Percentiles rank a stretch among this genome's conserved stretches.
These are phyloP conservation scores for Termitomyces sp. DNA, from an alignment of 768 basidiomycete species.

Conservation along the genomic window DNA sequence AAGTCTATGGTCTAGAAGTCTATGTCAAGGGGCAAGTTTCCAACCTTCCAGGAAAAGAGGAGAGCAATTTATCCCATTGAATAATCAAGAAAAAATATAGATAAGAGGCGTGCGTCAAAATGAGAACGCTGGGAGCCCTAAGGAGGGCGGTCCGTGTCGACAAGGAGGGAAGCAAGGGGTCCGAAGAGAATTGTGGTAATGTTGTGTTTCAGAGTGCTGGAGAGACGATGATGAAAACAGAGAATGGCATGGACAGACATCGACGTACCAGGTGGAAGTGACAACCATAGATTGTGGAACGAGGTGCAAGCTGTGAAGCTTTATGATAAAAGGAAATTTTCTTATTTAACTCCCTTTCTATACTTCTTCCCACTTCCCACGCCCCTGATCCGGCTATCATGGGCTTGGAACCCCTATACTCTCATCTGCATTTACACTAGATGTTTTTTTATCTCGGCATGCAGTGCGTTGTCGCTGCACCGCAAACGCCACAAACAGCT, in stretches of 20 bases:
- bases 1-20: constrained; percentile 25
- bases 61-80: constrained; percentile 49
- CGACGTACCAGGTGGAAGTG: constrained; percentile 29
- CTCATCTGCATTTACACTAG: constrained; percentile 18
- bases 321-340: constrained; percentile 11
- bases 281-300: constrained; percentile 49
- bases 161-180: constrained; percentile 51
- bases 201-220: constrained; percentile 38
- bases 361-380: neutral
- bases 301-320: constrained; percentile 8
- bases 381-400: constrained; percentile 5
- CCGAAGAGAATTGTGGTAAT: constrained; percentile 53
- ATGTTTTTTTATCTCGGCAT: constrained; percentile 36
- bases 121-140: constrained; percentile 35
- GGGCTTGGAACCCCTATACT: neutral
- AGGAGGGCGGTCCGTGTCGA: constrained; percentile 76
- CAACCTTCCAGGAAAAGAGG: constrained; percentile 17
- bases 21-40: constrained; percentile 19
- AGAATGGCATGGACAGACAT: constrained; percentile 7
- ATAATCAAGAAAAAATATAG: constrained; percentile 20
- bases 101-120: constrained; percentile 11
- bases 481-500: constrained; percentile 70
- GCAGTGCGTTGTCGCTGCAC: constrained; percentile 38
- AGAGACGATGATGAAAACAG: constrained; percentile 3
- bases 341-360: neutral